Evolutionary conservation across 441 rosid species (phyloP), one percentile per base, ranked within the genome.

Genomic region (Brassica balearica): DNA sequence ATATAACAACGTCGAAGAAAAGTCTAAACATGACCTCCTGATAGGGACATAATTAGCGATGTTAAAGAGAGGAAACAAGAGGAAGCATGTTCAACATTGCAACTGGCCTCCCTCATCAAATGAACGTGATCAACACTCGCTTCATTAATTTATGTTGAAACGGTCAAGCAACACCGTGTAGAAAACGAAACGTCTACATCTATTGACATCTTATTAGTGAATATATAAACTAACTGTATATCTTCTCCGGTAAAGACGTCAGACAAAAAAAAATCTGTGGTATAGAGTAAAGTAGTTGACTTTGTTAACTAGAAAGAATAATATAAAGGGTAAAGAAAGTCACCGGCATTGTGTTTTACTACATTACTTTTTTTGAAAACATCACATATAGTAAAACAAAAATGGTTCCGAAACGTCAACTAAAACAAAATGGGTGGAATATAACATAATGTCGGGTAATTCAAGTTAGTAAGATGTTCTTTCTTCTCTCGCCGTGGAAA

Each of bases 61-160:
- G 23, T 58, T 20, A 7, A 65, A 71, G 22, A 55, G 22, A 46
- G 32, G 27, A 11, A 22, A 10, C 41, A 62, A 27, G 63, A 69
- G 55, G 64, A 36, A 46, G 68, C 20, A 62, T 25, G 46, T 51
- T 46, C 53, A 46, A 46, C 2, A 12, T 46, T 46, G 5, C 14
- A 46, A 46, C 53, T 46, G 14, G 15, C 53, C 14, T 46, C 12
- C 5, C 53, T 46, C 14, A 46, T 77, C 60, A 69, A 34, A 69
- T 29, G 65, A 19, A 46, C 20, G 43, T 62, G 69, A 62, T 32
- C 56, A 29, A 12, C 25, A 60, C 67, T 3, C 3, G 5, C 8
- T 63, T 63, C 32, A 77, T 53, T 3, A 71, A 41, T 17, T 25
- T 12, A 32, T 56, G 66, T 36, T 70, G 80, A 70, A 69, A 36